Conservation (phyloP, 2,329 filamentous ascomycete species). For the Plenodomus biglobosus region DNA sequence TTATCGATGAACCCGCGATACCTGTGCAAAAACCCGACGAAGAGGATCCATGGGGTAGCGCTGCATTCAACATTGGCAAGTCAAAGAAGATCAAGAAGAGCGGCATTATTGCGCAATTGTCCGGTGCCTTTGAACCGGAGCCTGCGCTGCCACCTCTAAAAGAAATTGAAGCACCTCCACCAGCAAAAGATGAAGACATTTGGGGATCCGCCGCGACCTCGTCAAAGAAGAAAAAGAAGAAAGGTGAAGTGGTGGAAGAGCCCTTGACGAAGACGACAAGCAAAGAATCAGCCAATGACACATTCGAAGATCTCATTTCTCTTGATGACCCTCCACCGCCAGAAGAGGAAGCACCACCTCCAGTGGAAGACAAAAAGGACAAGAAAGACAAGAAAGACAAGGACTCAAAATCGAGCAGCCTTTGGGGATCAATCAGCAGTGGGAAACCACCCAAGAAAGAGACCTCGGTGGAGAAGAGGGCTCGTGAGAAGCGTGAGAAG, state of each 20-base stretch:
- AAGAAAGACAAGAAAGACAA: slow-evolving; percentile 34
- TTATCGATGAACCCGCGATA: slow-evolving; percentile 44
- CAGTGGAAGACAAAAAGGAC: slow-evolving; percentile 23
- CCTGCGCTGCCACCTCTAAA: slow-evolving; percentile 52
- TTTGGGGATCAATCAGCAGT: slow-evolving; percentile 25
- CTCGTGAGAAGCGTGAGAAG: slow-evolving; percentile 30
- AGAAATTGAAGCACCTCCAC: slow-evolving; percentile 50
- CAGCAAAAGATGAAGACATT: slow-evolving; percentile 39
- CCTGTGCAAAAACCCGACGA: slow-evolving; percentile 50
- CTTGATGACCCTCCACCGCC: slow-evolving; percentile 32
- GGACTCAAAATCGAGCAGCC: slow-evolving; percentile 22
- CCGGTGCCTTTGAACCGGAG: slow-evolving; percentile 49
- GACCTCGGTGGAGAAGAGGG: slow-evolving; percentile 42
- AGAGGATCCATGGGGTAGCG: slow-evolving; percentile 44
- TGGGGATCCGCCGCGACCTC: slow-evolving; percentile 26
- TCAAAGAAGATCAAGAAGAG: slow-evolving; percentile 58
- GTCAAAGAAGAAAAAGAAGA: slow-evolving; percentile 43
- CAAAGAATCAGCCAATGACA: slow-evolving; percentile 38
- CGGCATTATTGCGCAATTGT: slow-evolving; percentile 53
- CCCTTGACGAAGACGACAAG: slow-evolving; percentile 33
- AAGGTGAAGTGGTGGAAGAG: slow-evolving; percentile 30
- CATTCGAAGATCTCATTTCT: slow-evolving; percentile 37
- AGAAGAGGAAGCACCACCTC: slow-evolving; percentile 11
- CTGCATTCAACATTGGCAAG: slow-evolving; percentile 49
- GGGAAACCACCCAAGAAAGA: slow-evolving; percentile 31